phyloP scores from a whole-genome alignment of 164 flowering plant species.

The Piper longum region DNA sequence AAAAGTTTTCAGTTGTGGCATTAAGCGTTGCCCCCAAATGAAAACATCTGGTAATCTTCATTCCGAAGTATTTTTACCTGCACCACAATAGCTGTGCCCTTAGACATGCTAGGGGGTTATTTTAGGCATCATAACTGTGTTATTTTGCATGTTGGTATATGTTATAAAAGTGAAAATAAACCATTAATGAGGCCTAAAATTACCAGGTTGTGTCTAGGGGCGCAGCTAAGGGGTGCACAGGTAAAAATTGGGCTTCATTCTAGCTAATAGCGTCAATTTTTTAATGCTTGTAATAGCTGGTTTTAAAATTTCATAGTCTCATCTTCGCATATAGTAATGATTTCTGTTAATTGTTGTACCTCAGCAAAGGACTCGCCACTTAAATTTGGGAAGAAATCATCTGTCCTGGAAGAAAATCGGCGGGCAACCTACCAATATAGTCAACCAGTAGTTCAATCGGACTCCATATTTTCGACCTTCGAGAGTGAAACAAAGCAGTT shows the following conservation, averaged over 20 bases:
- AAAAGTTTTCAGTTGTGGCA: not conserved
- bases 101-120: too few species aligned
- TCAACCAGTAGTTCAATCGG: conserved; percentile 31
- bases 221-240: too few species aligned
- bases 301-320: not conserved
- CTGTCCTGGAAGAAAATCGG: conserved; percentile 58
- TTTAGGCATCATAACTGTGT: too few species aligned
- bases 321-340: too few species aligned
- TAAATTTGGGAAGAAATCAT: conserved; percentile 48
- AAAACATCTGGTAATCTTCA: too few species aligned
- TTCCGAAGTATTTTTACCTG: too few species aligned
- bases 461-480: conserved; percentile 49
- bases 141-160: too few species aligned
- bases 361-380: conserved; percentile 44
- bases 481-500: conserved; percentile 76
- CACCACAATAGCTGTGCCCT: too few species aligned
- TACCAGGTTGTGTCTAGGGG: too few species aligned
- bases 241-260: not conserved
- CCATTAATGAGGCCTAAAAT: too few species aligned
- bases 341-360: conserved; percentile 2
- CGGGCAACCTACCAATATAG: conserved; percentile 54
- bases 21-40: not conserved
- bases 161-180: too few species aligned
- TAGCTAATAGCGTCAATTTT: not conserved
- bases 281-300: not conserved